Evolutionary conservation across 1,139 yeast species (phyloP).

Genomic region (Entelexis sorbosivorans): DNA sequence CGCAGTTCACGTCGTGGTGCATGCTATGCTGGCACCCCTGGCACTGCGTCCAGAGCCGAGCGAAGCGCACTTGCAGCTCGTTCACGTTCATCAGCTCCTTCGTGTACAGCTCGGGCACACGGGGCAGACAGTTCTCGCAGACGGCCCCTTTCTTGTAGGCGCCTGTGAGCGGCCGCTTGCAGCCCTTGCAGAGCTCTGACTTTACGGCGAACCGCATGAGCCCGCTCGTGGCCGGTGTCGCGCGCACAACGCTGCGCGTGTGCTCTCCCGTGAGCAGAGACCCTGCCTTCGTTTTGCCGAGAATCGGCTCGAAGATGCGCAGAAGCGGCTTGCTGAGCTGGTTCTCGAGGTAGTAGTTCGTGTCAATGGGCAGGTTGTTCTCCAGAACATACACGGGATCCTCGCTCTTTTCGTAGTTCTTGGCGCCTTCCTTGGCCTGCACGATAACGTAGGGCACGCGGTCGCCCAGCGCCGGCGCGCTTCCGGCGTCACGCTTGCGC

Average conservation of each 20-base stretch:
- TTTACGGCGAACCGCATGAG: slow-evolving; percentile 86
- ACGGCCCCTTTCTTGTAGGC: slow-evolving; percentile 61
- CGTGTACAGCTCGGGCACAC: slow-evolving; percentile 69
- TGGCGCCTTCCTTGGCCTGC: slow-evolving; percentile 67
- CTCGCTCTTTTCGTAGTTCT: slow-evolving; percentile 90
- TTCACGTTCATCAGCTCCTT: slow-evolving; percentile 71
- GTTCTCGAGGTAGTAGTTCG: slow-evolving; percentile 85
- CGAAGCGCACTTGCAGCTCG: slow-evolving; percentile 68
- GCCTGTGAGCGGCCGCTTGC: slow-evolving; percentile 66
- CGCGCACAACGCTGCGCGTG: slow-evolving; percentile 64
- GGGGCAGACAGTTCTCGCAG: slow-evolving; percentile 65
- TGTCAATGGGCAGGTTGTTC: slow-evolving; percentile 85
- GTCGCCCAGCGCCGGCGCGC: slow-evolving; percentile 94
- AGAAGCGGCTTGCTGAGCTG: slow-evolving; percentile 86
- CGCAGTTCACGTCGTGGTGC: slow-evolving; percentile 90
- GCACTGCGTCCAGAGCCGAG: slow-evolving; percentile 94
- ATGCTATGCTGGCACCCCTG: slow-evolving; percentile 94
- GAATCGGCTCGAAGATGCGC: slow-evolving; percentile 89
- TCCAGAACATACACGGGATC: slow-evolving; percentile 91
- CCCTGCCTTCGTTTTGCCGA: slow-evolving; percentile 76
- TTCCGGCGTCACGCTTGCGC: slow-evolving; percentile 93
- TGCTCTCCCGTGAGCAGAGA: slow-evolving; percentile 66
- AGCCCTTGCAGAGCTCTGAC: slow-evolving; percentile 77
- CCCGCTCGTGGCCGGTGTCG: slow-evolving; percentile 59
- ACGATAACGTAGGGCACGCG: slow-evolving; percentile 96